Evolutionary conservation across 208 protist species (phyloP).

Genomic region (Trypanosoma lewisi): DNA sequence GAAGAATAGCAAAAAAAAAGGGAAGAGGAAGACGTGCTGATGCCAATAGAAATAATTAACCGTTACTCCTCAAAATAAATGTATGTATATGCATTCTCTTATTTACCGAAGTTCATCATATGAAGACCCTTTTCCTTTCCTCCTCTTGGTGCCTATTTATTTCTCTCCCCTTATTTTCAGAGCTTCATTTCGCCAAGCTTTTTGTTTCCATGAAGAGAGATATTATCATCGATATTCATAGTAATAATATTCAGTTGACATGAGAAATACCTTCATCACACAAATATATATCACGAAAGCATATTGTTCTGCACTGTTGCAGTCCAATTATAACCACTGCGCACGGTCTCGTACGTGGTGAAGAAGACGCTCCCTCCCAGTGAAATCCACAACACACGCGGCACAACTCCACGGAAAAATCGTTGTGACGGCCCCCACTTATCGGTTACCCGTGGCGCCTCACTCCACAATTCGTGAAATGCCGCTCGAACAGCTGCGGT

Average conservation of each 20-base stretch:
- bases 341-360: constrained; percentile 83
- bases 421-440: constrained; percentile 71
- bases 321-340: constrained; percentile 14
- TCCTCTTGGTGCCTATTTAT: no score
- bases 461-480: constrained; percentile 46
- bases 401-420: constrained; percentile 81
- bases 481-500: constrained; percentile 22
- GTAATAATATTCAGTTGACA: no score
- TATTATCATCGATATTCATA: no score
- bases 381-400: constrained; percentile 89
- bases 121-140: no score
- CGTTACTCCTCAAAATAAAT: neutral
- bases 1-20: no score
- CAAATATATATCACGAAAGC: no score
- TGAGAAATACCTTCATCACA: no score
- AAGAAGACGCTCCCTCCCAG: constrained; percentile 92
- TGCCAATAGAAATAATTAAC: neutral
- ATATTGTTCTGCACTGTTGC: neutral
- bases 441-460: constrained; percentile 54
- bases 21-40: neutral
- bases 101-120: neutral
- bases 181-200: no score
- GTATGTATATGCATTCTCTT: neutral
- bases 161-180: no score
- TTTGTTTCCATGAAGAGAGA: no score